Evolutionary conservation across 2,329 filamentous ascomycete species (phyloP), one percentile per base, ranked within the genome.

Genomic region (Talaromyces sp.): DNA sequence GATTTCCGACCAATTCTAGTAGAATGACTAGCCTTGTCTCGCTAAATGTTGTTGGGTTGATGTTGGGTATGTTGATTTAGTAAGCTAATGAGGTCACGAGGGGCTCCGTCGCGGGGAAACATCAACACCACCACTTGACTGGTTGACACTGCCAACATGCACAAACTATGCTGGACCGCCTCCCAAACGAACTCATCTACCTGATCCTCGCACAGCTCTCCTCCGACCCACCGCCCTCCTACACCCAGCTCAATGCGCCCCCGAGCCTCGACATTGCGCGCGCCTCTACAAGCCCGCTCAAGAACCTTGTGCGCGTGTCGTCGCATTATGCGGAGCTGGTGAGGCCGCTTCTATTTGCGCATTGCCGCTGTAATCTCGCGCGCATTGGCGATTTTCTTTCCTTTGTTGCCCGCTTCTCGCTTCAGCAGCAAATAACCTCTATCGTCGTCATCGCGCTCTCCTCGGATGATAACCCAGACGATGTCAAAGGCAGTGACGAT

Each of bases 141-240:
- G 12, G 47, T 16, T 18, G 42, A 50, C 23, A 28, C 16, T 30
- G 5, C 28, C n/a, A 12, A 31, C 5, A 10, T 10, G 12, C 27
- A 31, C 50, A 23, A 30, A 12, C 50, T 59, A 16, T 56, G 23
- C 40, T 70, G 52, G 68, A 65, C 42, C 61, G 57, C 8, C 79
- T 90, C 23, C 88, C 87, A 2, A 85, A 83, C 64, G 88, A 90
- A 74, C 75, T 90, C 53, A 73, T 88, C 27, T 71, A 81, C 58
- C 78, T 83, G 3, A 82, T 89, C 65, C 78, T 89, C 66, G 74
- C 72, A n/a, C 81, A 81, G 67, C 76, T 89, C 54, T 80, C 83
- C 66, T 68, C 68, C 0, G 70, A 77, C 2, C 28, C 28, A 23
- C 78, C 83, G 9, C 81, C 82, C 12, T 85, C 86, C 0, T 72